These are phyloP conservation scores for Populus euphratica DNA, from an alignment of 345 rosid species.

Conservation along the genomic window DNA sequence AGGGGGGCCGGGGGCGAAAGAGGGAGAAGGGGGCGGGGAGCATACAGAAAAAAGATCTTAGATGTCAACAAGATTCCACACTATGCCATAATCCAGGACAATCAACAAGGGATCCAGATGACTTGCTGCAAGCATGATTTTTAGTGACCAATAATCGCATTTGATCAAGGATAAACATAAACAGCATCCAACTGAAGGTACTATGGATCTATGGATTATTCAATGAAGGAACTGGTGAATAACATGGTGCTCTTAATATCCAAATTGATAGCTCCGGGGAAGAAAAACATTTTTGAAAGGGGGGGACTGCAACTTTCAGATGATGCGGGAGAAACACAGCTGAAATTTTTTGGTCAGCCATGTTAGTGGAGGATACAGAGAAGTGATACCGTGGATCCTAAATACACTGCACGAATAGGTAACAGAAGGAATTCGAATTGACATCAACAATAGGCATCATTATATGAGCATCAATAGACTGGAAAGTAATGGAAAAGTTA, in stretches of 20 bases:
- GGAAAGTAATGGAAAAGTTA: neutral
- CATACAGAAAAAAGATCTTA: slow-evolving; percentile 9
- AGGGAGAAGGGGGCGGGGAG: neutral
- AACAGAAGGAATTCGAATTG: too few relatives aligned
- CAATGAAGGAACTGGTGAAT: neutral
- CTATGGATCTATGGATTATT: neutral
- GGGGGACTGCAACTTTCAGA: neutral
- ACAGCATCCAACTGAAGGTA: neutral
- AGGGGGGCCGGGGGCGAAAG: neutral
- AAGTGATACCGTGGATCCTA: neutral
- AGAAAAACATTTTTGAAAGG: neutral
- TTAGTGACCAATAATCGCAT: neutral
- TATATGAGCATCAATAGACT: neutral
- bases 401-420: too few relatives aligned
- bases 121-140: neutral
- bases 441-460: neutral
- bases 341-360: neutral
- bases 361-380: neutral
- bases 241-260: neutral
- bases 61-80: neutral
- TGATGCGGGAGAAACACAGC: neutral
- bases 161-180: neutral
- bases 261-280: neutral
- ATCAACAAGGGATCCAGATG: neutral
- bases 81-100: neutral